phyloP scores from a whole-genome alignment of 106 monocot genomes.

The Dactylorhiza incarnata region DNA sequence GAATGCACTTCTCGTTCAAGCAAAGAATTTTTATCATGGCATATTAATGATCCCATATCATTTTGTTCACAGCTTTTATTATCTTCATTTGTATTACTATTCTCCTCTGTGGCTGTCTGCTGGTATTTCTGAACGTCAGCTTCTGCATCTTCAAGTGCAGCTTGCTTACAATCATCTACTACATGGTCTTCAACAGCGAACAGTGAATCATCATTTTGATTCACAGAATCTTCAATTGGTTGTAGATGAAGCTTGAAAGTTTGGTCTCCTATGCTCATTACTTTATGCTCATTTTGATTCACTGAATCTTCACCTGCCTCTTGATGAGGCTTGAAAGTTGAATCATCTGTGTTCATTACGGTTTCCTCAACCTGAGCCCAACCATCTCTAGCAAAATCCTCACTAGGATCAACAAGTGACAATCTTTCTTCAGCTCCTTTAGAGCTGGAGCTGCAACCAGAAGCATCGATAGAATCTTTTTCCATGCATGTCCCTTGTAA shows the following conservation, averaged over 20 bases:
- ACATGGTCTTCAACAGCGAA: slow-evolving; percentile 6
- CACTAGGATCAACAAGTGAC: slow-evolving; percentile 3
- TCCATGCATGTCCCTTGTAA: not conserved
- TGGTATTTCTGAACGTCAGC: slow-evolving; percentile 8
- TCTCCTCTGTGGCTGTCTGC: slow-evolving; percentile 4
- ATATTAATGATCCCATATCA: slow-evolving; percentile 5
- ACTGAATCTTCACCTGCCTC: no score
- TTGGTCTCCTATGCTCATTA: slow-evolving; percentile 12
- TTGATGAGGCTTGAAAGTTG: no score
- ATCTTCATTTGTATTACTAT: slow-evolving; percentile 12
- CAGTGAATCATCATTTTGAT: slow-evolving; percentile 5
- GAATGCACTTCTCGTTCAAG: slow-evolving; percentile 11
- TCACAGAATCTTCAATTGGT: slow-evolving; percentile 9
- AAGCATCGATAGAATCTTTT: slow-evolving; percentile 12
- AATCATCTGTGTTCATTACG: no score
- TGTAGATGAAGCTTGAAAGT: slow-evolving; percentile 10
- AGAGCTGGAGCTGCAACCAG: slow-evolving; percentile 1
- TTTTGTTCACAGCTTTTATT: slow-evolving; percentile 10
- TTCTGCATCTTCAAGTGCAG: slow-evolving; percentile 14
- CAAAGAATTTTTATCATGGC: slow-evolving; percentile 13
- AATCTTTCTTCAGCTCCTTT: not conserved
- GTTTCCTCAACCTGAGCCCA: no score
- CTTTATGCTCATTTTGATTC: not conserved
- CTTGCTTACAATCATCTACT: slow-evolving; percentile 21
- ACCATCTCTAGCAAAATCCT: not conserved